phyloP scores from a whole-genome alignment of 192 early-diverging fungal species.

The Pilobolus umbonatus region DNA sequence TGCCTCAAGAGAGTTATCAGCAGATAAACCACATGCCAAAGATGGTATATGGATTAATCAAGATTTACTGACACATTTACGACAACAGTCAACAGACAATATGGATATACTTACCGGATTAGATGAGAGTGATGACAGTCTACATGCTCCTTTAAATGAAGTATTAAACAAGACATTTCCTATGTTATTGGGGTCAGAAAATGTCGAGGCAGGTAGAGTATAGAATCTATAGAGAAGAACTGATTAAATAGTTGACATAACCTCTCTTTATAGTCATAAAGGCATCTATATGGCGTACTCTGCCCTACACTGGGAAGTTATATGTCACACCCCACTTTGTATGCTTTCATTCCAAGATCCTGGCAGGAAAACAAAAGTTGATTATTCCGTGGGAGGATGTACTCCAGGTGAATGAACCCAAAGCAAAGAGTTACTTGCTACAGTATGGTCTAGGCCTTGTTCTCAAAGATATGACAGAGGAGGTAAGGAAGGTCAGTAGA shows the following conservation, averaged over 20 bases:
- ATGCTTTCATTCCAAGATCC: constrained; percentile 53
- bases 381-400: constrained; percentile 56
- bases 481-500: constrained; percentile 18
- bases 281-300: constrained; percentile 36
- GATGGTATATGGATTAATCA: background rate
- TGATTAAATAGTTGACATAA: background rate
- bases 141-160: background rate
- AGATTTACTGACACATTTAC: background rate
- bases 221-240: background rate
- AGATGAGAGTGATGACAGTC: background rate
- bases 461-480: constrained; percentile 39
- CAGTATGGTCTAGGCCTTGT: constrained; percentile 40
- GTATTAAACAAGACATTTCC: constrained; percentile 43
- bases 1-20: background rate
- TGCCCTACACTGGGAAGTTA: constrained; percentile 53
- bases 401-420: constrained; percentile 30
- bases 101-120: no score
- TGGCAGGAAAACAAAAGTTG: constrained; percentile 43
- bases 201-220: constrained; percentile 40
- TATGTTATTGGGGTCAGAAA: constrained; percentile 44
- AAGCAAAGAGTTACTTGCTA: constrained; percentile 31
- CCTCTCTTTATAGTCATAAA: constrained; percentile 21
- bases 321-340: constrained; percentile 61
- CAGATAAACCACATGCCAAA: background rate
- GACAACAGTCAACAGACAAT: background rate